A percentile compares a stretch with the other conserved stretches of the same genome.
Conservation (phyloP, 2,329 filamentous ascomycete genomes). For the Sclerotinia subarctica region DNA sequence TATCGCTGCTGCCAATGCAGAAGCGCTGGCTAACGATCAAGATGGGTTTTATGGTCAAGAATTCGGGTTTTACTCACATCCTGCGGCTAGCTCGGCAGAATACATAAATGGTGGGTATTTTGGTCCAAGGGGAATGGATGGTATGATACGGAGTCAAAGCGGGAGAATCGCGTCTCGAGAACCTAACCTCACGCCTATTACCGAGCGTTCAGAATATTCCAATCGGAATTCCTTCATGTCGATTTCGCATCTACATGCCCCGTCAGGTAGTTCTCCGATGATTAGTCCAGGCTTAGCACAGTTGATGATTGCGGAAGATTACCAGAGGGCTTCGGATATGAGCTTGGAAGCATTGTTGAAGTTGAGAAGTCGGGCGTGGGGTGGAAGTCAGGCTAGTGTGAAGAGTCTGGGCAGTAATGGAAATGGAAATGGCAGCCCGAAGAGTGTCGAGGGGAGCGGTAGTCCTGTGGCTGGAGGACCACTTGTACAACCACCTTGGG, state of each 20-base stretch:
- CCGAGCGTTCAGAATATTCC: conserved; percentile 91
- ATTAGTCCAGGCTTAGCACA: conserved; percentile 75
- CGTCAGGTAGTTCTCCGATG: conserved; percentile 40
- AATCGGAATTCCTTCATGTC: conserved; percentile 82
- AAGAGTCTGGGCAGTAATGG: conserved; percentile 49
- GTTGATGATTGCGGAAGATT: conserved; percentile 55
- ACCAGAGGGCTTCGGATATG: conserved; percentile 59
- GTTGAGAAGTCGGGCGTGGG: conserved; percentile 73
- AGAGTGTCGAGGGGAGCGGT: conserved; percentile 29
- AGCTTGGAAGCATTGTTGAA: conserved; percentile 66
- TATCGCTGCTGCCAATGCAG: conserved; percentile 92
- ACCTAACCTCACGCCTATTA: conserved; percentile 93
- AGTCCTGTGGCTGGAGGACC: conserved; percentile 29
- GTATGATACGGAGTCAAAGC: conserved; percentile 61
- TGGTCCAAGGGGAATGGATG: conserved; percentile 66
- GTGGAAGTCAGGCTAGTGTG: conserved; percentile 73
- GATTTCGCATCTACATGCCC: conserved; percentile 42
- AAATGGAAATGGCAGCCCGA: conserved; percentile 37
- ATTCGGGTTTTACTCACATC: conserved; percentile 87
- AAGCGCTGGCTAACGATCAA: conserved; percentile 84
- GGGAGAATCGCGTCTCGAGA: conserved; percentile 74
- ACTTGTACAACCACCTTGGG: background rate
- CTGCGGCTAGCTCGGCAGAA: conserved; percentile 43
- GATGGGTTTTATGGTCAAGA: conserved; percentile 96
- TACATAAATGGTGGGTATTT: conserved; percentile 87